Base-by-base conservation (phyloP, 2,329 filamentous ascomycete species). In the Aschersonia sp. region DNA sequence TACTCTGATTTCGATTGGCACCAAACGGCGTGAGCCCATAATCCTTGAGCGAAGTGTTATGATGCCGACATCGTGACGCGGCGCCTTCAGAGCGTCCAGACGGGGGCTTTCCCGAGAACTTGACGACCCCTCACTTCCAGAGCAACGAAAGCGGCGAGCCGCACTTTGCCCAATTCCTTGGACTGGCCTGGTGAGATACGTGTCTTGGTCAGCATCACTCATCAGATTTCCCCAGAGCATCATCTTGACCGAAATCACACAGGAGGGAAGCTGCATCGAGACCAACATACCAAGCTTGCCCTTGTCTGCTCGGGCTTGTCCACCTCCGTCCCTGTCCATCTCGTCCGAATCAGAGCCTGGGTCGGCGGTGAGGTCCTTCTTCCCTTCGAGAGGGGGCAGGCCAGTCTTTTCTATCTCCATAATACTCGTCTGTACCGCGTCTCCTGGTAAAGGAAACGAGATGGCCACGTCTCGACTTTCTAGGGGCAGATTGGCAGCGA, bases 391-490 rank as follows among this genome's bases (percentile, higher is more conserved):
- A 0, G 78, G 65, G 1, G 84, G 84, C 38, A 89, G 68, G 0
- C 73, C 73, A 9, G 67, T 64, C 68, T 97, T 78, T 61, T 97
- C 92, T 4, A 88, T 68, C 58, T 94, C 94, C 89, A 97, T 96
- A 52, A 85, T 73, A 4, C 82, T 76, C 2, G 79, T 70, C 51
- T 82, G 73, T 49, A 97, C 72, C 42, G 73, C 63, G 43, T 84
- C 77, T 43, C 86, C 85, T 0, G 92, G 91, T 49, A 83, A 68
- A 47, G 89, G 89, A 61, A 95, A 96, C 52, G 84, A 80, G 51
- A 98, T 84, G 43, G 80, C 81, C 12, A 98, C 86, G 59, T 97
- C 92, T 53, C 92, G 80, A 55, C 87, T 92, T 65, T 98, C 92
- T 40, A 94, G 68, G 0, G 92, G 91, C 44, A 97, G 68, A 61